Percentiles rank a stretch among this genome's conserved stretches.
Conservation (phyloP, 2,329 filamentous ascomycete species). For the Colletotrichum tofieldiae region DNA sequence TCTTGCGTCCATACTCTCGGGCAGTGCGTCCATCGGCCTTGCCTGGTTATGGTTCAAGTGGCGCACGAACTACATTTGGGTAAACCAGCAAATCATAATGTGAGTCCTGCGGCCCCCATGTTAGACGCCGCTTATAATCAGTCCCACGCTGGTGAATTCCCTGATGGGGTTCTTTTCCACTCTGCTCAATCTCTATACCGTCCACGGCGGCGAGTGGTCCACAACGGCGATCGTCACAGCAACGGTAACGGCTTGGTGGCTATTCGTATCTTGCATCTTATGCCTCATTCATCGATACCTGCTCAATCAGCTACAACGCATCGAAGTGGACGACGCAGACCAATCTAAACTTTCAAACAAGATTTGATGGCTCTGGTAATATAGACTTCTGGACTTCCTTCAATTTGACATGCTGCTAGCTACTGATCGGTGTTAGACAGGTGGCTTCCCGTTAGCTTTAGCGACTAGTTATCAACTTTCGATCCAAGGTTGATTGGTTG, state of each 20-base stretch:
- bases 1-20: conserved; percentile 14
- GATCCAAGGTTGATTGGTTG: neutral
- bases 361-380: neutral
- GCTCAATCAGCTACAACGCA: neutral
- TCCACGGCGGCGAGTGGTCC: conserved; percentile 12
- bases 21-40: conserved; percentile 14
- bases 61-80: conserved; percentile 20
- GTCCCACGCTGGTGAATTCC: conserved; percentile 15
- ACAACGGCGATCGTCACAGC: conserved; percentile 1
- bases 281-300: neutral
- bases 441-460: neutral
- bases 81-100: conserved; percentile 16
- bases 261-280: neutral
- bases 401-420: neutral
- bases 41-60: conserved; percentile 18
- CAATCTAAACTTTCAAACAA: neutral
- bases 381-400: neutral
- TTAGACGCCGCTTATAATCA: neutral
- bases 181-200: conserved; percentile 25
- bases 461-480: neutral
- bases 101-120: neutral
- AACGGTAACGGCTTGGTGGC: neutral
- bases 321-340: neutral
- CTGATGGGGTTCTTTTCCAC: conserved; percentile 22
- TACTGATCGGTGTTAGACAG: neutral